Base-by-base conservation (phyloP, 108 stramenopile species). In the Discostella pseudostelligera region DNA sequence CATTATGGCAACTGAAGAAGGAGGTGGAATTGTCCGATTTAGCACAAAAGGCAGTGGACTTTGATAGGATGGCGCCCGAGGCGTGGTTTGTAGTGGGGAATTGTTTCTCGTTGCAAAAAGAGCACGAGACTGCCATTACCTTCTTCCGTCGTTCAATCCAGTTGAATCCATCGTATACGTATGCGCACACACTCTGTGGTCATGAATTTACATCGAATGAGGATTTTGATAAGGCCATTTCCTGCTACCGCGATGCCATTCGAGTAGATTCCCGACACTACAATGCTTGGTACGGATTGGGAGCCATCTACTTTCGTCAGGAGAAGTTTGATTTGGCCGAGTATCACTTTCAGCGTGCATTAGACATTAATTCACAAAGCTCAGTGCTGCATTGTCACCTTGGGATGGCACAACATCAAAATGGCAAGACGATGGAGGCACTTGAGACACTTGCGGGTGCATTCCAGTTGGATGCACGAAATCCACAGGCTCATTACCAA, bases 71-170 rank as follows among this genome's bases (percentile, higher is more conserved):
- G 62, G 74, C 88, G 45, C 92, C 98, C 7, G 89, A 96, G 67
- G 85, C 92, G 12, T 98, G 96, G 96, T 98, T 96, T 67, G 92
- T 94, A 10, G 90, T 97, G 22, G 98, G 98, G 9, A 98, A 98
- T 62, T 97, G 96, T 78, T 95, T 97, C 82, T 94, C 95, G 39
- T 79, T 97, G 28, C 96, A 97, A 74, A 97, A 97, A 65, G 98
- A 99, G 62, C 96, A 96, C 74, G 96, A 97, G 76, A 86, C 93
- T 22, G 96, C 98, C 4, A 72, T 99, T 20, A 83, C 87, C 26
- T 96, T 96, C 65, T 98, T 98, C 61, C 82, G 89, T 56, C 68
- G 97, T 64, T 95, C 96, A 11, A 78, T 96, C 24, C 91, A 91
- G 63, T 56, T 98, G 24, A 93, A 96, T 60, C 88, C 95, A 22